phyloP scores from a whole-genome alignment of 768 basidiomycete species.

The Suillus placidus region DNA sequence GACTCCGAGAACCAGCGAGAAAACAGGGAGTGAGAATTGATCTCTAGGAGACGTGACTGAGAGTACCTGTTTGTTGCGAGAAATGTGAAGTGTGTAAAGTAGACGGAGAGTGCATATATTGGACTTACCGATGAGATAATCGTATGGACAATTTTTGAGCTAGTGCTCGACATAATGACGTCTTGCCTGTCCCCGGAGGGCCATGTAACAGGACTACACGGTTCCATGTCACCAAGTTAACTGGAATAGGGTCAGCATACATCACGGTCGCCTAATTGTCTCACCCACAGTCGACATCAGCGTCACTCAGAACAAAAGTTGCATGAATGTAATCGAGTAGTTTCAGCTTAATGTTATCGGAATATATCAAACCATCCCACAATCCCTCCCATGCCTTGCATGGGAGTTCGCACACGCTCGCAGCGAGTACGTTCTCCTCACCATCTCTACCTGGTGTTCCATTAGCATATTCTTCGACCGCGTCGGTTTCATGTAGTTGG shows the following conservation, averaged over 20 bases:
- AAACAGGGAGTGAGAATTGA: slow-evolving; percentile 97
- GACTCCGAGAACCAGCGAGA: slow-evolving; percentile 99
- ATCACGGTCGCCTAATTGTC: slow-evolving; percentile 2
- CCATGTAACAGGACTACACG: slow-evolving; percentile 93
- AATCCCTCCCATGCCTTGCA: slow-evolving; percentile 83
- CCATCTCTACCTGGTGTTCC: slow-evolving; percentile 51
- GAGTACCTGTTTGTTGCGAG: slow-evolving; percentile 60
- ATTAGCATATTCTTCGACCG: slow-evolving; percentile 74
- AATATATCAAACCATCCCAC: slow-evolving; percentile 91
- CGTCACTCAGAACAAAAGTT: slow-evolving; percentile 90
- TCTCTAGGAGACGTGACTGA: slow-evolving; percentile 87
- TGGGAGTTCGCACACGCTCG: slow-evolving; percentile 88
- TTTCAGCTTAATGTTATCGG: slow-evolving; percentile 79
- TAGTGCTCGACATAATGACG: slow-evolving; percentile 89
- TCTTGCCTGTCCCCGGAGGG: slow-evolving; percentile 98
- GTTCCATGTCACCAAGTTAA: slow-evolving; percentile 95
- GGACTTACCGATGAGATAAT: slow-evolving; percentile 72
- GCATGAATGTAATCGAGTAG: slow-evolving; percentile 95
- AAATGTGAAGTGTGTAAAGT: slow-evolving; percentile 8
- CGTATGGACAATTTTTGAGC: slow-evolving; percentile 95
- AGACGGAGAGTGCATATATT: slow-evolving; percentile 5
- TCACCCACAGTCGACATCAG: slow-evolving; percentile 76
- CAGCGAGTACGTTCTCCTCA: slow-evolving; percentile 82
- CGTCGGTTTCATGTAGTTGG: slow-evolving; percentile 69
- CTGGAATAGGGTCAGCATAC: slow-evolving; percentile 38